These are phyloP conservation scores for Kokia cookei DNA, from an alignment of 441 rosid species.

Conservation along the genomic window DNA sequence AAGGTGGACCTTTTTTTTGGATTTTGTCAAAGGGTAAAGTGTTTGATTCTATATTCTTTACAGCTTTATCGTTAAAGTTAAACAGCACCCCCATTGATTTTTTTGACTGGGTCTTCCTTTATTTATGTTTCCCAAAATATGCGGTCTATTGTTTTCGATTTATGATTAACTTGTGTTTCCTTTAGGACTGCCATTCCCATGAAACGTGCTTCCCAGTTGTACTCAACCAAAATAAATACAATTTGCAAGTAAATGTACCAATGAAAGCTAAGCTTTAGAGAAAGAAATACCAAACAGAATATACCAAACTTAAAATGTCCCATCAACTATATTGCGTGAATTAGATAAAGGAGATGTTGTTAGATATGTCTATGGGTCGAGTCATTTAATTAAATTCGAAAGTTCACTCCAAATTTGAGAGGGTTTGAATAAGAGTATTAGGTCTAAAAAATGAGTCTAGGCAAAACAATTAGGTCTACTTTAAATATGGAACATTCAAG, in stretches of 20 bases:
- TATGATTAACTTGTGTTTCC: neutral
- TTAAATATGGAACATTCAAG: no score
- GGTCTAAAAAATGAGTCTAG: no score
- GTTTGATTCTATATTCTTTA: neutral
- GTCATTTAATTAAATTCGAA: no score
- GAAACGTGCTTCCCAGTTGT: neutral
- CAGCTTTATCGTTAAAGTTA: neutral
- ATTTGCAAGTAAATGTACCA: neutral
- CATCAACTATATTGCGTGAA: no score
- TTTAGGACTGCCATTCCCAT: neutral
- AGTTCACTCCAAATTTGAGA: no score
- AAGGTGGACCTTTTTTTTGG: conserved; percentile 15
- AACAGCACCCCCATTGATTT: neutral
- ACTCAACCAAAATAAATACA: neutral
- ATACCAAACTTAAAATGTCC: no score
- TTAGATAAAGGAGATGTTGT: no score
- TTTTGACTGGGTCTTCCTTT: neutral
- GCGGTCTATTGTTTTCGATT: neutral
- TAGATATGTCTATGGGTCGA: no score
- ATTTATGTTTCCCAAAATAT: neutral
- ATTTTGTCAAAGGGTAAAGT: neutral
- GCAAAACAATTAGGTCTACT: no score
- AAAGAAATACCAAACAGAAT: no score
- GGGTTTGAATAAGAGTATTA: no score
- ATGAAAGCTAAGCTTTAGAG: no score